These are phyloP conservation scores for Phytophthora colocasiae DNA, from an alignment of 352 stramenopile genomes.

Conservation along the genomic window DNA sequence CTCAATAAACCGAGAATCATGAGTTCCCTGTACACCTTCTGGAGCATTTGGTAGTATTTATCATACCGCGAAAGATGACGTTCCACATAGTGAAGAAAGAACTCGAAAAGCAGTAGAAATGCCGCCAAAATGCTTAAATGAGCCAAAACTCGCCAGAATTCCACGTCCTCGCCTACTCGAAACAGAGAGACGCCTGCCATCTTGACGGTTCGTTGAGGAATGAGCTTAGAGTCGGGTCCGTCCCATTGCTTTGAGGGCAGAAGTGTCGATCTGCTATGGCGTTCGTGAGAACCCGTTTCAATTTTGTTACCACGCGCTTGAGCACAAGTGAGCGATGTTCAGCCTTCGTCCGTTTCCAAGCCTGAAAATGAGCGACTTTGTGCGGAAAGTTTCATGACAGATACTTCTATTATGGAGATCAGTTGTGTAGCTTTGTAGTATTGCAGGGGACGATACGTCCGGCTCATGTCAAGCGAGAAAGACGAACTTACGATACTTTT, in stretches of 20 bases:
- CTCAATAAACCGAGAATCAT: slow-evolving; percentile 67
- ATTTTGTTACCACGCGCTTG: background rate
- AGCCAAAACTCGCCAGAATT: slow-evolving; percentile 54
- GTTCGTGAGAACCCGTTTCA: slow-evolving; percentile 14
- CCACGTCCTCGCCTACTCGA: slow-evolving; percentile 59
- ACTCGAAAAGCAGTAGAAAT: slow-evolving; percentile 52
- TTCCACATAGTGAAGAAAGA: slow-evolving; percentile 44
- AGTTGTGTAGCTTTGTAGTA: background rate
- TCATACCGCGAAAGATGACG: slow-evolving; percentile 47
- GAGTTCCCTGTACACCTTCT: slow-evolving; percentile 63
- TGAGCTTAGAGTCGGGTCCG: background rate
- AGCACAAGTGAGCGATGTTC: slow-evolving; percentile 11
- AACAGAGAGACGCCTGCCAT: slow-evolving; percentile 56
- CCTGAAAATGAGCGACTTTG: background rate
- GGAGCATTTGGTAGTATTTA: slow-evolving; percentile 74
- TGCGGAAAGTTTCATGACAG: slow-evolving; percentile 1
- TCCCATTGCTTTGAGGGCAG: background rate
- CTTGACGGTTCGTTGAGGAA: slow-evolving; percentile 8
- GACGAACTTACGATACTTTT: slow-evolving; percentile 1
- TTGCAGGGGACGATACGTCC: background rate
- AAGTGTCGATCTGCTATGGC: background rate
- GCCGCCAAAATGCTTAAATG: slow-evolving; percentile 58
- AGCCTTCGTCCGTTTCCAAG: background rate
- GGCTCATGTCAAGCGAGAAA: slow-evolving; percentile 1
- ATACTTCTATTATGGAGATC: too few relatives aligned